These are phyloP conservation scores for Crithidia thermophila DNA, from an alignment of 208 protist genomes.

Conservation along the genomic window DNA sequence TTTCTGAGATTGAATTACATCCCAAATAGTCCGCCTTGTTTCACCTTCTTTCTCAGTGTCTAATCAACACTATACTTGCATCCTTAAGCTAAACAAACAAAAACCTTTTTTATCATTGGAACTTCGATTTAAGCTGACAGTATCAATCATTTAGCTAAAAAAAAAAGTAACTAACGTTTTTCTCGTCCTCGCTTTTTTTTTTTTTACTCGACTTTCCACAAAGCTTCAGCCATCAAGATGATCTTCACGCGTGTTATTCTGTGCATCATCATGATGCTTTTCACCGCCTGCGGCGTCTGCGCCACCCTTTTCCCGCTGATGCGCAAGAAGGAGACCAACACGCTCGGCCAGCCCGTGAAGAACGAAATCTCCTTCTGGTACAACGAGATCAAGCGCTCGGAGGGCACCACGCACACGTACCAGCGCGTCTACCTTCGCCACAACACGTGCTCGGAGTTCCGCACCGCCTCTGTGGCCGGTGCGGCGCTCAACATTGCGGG, in stretches of 20 bases:
- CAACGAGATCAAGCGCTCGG: conserved; percentile 14
- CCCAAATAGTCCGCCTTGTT: too few species aligned
- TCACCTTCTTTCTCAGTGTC: too few species aligned
- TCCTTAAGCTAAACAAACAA: too few species aligned
- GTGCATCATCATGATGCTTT: conserved; percentile 23
- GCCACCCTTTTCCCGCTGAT: conserved; percentile 32
- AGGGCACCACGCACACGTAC: not conserved
- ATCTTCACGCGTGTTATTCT: conserved; percentile 13
- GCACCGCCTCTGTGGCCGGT: not conserved
- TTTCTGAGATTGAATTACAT: too few species aligned
- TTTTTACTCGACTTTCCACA: not conserved
- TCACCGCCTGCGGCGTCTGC: conserved; percentile 24
- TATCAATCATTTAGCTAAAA: too few species aligned
- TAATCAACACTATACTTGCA: too few species aligned
- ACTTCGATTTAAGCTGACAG: too few species aligned
- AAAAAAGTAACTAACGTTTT: too few species aligned
- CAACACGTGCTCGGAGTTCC: conserved; percentile 4
- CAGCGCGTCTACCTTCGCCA: conserved; percentile 9
- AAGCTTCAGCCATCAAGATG: too few species aligned
- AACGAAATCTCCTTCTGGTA: conserved; percentile 23
- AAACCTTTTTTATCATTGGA: too few species aligned
- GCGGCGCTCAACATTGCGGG: conserved; percentile 18
- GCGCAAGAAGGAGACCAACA: not conserved
- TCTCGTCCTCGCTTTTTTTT: not conserved
- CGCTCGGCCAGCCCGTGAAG: not conserved